Evolutionary conservation across 495 filamentous ascomycete species (phyloP), one percentile per base, ranked within the genome.

Genomic region (Penicillium macrosclerotiorum): DNA sequence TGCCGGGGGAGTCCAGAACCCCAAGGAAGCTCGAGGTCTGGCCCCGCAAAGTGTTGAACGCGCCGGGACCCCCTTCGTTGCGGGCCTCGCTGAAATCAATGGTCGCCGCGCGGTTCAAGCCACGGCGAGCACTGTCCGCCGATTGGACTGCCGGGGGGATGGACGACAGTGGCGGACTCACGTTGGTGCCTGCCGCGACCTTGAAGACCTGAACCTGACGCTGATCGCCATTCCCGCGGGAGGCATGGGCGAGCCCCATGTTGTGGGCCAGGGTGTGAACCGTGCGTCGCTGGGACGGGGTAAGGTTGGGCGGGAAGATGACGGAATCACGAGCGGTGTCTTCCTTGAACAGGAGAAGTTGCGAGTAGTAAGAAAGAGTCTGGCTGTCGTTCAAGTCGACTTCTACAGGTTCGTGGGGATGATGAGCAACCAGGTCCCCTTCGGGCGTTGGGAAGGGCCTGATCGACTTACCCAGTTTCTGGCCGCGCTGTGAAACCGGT

Each of bases 51-150:
- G 87, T 82, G 55, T 80, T 82, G 63, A 86, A 89, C 52, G 86
- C 75, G 33, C 79, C 77, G 26, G 75, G 74, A 16, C 84, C 59
- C 17, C 47, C 83, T 34, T 79, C 80, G 18, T 77, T 83, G 5
- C 91, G 86, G 26, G 88, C 83, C 62, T 96, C 93, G 54, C 87
- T 90, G 69, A 98, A 98, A 68, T 97, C 92, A 55, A 94, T 95
- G n/a, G 93, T 98, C 24, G 93, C 94, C 14, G 93, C 90, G 22
- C 93, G 87, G 72, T 90, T 93, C 25, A 98, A 73, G 11, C 81
- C 85, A 24, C 91, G 87, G 42, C 90, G 80, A 45, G 83, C 81
- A 24, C 82, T 78, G 47, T 96, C 89, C 42, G 79, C 75, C 13
- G 80, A 78, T 37, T 86, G 86, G 26, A 82, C 80, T 8, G 73